Conservation (phyloP, 805 yeast species). For the Naumovozyma dairenensis region DNA sequence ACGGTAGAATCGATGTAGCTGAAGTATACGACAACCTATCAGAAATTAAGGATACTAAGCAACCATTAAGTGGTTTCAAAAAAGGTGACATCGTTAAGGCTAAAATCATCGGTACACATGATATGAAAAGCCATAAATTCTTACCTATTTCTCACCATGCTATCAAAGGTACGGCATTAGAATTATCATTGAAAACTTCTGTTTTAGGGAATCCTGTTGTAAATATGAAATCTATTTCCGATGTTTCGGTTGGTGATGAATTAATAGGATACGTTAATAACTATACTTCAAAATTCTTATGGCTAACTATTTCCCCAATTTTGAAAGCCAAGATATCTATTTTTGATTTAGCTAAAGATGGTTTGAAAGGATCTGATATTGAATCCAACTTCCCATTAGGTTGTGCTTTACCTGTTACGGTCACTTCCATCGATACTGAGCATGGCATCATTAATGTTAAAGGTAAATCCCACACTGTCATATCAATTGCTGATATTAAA, state of each 20-base stretch:
- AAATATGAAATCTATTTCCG: conserved; percentile 31
- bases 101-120: conserved; percentile 68
- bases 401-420: conserved; percentile 50
- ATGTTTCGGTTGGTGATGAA: conserved; percentile 40
- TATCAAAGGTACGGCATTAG: conserved; percentile 49
- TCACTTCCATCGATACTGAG: conserved; percentile 43
- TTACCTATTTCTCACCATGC: conserved; percentile 53
- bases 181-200: conserved; percentile 47
- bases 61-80: conserved; percentile 51
- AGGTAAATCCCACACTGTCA: conserved; percentile 37
- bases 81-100: conserved; percentile 51
- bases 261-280: conserved; percentile 59
- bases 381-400: conserved; percentile 63
- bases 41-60: conserved; percentile 46
- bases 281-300: conserved; percentile 46
- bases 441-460: conserved; percentile 41
- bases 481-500: conserved; percentile 37
- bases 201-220: conserved; percentile 24
- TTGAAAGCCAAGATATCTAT: conserved; percentile 57
- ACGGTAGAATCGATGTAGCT: conserved; percentile 71
- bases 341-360: conserved; percentile 51
- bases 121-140: conserved; percentile 56
- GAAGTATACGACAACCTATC: conserved; percentile 48
- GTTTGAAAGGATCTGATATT: conserved; percentile 36
- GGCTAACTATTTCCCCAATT: conserved; percentile 62